Evolutionary conservation across 1,284 basidiomycete genomes (phyloP), one percentile per base, ranked within the genome.

Genomic region (Coniferiporia sulphurascens): DNA sequence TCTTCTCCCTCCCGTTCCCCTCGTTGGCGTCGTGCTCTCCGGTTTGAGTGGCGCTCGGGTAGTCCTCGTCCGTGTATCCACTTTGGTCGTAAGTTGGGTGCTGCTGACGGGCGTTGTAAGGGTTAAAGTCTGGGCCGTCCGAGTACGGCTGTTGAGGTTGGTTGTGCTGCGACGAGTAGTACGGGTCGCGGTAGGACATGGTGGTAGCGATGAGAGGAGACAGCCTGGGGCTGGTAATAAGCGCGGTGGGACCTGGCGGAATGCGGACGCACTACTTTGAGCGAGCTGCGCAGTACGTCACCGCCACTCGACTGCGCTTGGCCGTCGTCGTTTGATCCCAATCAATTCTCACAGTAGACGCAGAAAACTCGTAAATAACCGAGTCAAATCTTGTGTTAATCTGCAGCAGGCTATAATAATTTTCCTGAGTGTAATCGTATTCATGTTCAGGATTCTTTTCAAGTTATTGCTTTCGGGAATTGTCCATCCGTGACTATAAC

Each of bases 181-280:
- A 82, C 19, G 82, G 82, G 66, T 86, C 83, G 61, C 70, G 74
- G 70, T 81, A 78, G 17, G 63, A 52, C 43, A 77, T 70, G 75
- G 78, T 74, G 56, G 56, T 72, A 54, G 56, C 48, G 51, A 41
- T 22, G 45, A 32, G 15, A 36, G 48, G 45, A 44, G 48, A 32
- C 32, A 48, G 27, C 5, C 13, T 15, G 27, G 22, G 51, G 41
- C 48, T 53, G 34, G 36, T n/a, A 27, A 3, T 27, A 5, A 27
- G 27, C 27, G 52, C 13, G 52, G 35, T 12, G 12, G 38, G 9
- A 41, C 1, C 44, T 41, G 41, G 50, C 35, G 34, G 35, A n/a
- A 43, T 19, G 41, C n/a, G 32, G 17, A 38, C 38, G n/a, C 51
- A 54, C 50, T 36, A 32, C 41, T 43, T 46, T 44, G 21, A 32